phyloP scores from a whole-genome alignment of 208 protist species.

The Sergeia podlipaevii region DNA sequence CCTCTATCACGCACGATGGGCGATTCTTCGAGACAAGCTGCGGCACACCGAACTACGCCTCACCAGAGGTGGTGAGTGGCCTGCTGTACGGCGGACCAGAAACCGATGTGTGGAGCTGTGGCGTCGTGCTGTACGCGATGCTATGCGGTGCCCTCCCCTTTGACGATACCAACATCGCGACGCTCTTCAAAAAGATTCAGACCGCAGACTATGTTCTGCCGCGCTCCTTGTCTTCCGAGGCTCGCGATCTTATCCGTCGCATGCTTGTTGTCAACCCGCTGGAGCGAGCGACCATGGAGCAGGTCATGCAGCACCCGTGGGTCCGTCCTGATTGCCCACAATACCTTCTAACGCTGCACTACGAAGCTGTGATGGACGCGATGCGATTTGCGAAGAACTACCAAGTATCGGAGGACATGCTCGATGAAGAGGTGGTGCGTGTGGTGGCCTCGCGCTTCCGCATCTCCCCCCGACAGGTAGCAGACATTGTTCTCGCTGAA shows the following conservation, averaged over 20 bases:
- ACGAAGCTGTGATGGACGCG: constrained; percentile 57
- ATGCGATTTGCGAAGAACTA: constrained; percentile 47
- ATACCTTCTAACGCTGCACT: constrained; percentile 66
- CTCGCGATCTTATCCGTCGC: constrained; percentile 52
- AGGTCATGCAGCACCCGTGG: constrained; percentile 88
- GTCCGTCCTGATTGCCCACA: constrained; percentile 46
- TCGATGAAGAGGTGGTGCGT: constrained; percentile 59
- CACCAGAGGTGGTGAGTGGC: constrained; percentile 78
- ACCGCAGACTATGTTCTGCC: constrained; percentile 58
- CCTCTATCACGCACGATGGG: constrained; percentile 72
- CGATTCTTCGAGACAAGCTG: constrained; percentile 86
- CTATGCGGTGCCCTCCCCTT: constrained; percentile 74
- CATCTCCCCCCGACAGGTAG: constrained; percentile 37
- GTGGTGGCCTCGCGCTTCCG: constrained; percentile 55
- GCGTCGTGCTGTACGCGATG: constrained; percentile 88
- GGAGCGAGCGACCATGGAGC: constrained; percentile 84
- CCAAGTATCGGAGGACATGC: constrained; percentile 21
- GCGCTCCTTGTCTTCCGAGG: constrained; percentile 31
- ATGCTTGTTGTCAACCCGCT: constrained; percentile 79
- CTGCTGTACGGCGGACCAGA: constrained; percentile 71
- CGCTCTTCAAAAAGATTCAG: constrained; percentile 79
- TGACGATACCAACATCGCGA: constrained; percentile 60
- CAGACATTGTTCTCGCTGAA: constrained; percentile 40
- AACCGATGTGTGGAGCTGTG: constrained; percentile 86
- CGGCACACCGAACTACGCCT: constrained; percentile 85